Evolutionary conservation across 768 basidiomycete species (phyloP), one percentile per base, ranked within the genome.

Genomic region (Dentipellis sp.): DNA sequence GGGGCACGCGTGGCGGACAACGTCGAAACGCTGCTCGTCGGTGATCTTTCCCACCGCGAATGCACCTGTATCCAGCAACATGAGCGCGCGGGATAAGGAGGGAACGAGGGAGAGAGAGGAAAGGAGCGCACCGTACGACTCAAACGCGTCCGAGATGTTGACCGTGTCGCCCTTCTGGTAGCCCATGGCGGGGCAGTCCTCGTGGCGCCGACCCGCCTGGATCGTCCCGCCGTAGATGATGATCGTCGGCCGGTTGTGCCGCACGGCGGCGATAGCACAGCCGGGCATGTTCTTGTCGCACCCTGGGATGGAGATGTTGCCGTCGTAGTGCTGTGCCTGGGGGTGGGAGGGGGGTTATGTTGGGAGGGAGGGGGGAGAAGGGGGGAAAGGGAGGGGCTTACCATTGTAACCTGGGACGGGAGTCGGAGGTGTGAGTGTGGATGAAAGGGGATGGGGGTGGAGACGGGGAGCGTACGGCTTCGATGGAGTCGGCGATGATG

Each of bases 211-310:
- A 45, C 91, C 91, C 14, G 84, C 75, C 67, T 84, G 82, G 55
- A 93, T 93, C 3, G 91, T 90, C 4, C 91, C 91, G 14, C 91
- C 71, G 66, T 93, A 94, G 11, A 94, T 78, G 54, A 92, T 86
- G 64, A 94, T 82, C 1, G 91, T 92, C 1, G 91, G 91, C 6
- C 91, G 80, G 65, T 94, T 93, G 72, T 91, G 86, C 52, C 91
- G 83, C 39, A 75, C 86, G 1, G 91, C 91, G 14, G 91, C 91
- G 66, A 94, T 90, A 56, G 91, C 75, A 65, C 86, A 88, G 16
- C 89, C 91, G 9, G 91, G 91, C 91, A 93, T 92, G 66, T 93
- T 93, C 74, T 93, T 93, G 70, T 93, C 91, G 61, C 91, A 93
- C 55, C 91, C 90, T 16, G 91, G 91, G 53, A 92, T 78, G 5